Conservation (phyloP, 352 stramenopile genomes). For the Blastocystis sp. region DNA sequence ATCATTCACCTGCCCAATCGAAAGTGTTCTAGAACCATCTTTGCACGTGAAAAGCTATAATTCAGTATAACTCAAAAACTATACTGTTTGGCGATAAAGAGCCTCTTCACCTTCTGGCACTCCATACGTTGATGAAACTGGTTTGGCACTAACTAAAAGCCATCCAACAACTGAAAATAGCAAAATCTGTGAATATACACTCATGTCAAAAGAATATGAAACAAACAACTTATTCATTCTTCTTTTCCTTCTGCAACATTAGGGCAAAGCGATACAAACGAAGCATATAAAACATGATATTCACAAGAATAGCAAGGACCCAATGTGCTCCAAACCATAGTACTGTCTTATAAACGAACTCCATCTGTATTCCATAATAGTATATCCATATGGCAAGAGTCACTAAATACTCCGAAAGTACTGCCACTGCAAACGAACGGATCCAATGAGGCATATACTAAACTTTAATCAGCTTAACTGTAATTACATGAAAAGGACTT, state of each 20-base stretch:
- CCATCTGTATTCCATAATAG: not conserved
- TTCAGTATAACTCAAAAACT: not conserved
- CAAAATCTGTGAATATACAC: not conserved
- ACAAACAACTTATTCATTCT: not conserved
- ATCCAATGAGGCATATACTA: constrained; percentile 47
- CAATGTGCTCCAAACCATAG: not conserved
- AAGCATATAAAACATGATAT: constrained; percentile 65
- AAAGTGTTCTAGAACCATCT: constrained; percentile 73
- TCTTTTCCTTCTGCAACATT: constrained; percentile 1
- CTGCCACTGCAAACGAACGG: not conserved
- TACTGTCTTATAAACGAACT: not conserved
- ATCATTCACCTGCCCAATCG: constrained; percentile 80
- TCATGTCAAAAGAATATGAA: constrained; percentile 8
- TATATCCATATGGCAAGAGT: not conserved
- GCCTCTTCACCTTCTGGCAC: not conserved
- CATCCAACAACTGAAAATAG: not conserved
- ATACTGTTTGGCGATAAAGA: constrained; percentile 18
- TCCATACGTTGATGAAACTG: not conserved
- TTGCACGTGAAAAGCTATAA: constrained; percentile 77
- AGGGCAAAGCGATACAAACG: constrained; percentile 57
- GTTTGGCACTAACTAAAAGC: not conserved
- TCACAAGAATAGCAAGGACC: constrained; percentile 20
- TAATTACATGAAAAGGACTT: not conserved
- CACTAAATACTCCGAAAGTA: not conserved
- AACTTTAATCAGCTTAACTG: not conserved